Evolutionary conservation across 1,139 yeast genomes (phyloP), one percentile per base, ranked within the genome.

Genomic region (Sugiyamaella xylanicola): DNA sequence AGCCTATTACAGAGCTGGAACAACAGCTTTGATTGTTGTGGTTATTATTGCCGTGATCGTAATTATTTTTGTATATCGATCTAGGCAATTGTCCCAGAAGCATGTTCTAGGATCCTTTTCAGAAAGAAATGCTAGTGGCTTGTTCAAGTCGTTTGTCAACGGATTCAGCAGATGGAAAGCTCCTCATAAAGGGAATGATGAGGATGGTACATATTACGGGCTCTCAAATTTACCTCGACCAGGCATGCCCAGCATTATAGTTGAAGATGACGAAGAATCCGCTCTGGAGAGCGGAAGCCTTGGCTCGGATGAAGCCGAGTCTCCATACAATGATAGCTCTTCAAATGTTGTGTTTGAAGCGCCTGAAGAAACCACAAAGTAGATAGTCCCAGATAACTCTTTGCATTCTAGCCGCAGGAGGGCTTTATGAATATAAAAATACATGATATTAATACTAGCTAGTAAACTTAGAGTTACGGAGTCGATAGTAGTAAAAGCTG

Each of bases 1-100:
- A 42, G 76, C 77, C 0, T 74, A 74, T 58, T 71, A 68, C 61
- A 64, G 68, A 44, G 77, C 78, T 0, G 77, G 78, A 3, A 64
- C 63, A 8, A 63, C 67, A 2, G 77, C 77, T 0, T 65, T 75
- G 20, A 62, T 70, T 1, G 65, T 74, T 1, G 61, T 72, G 15
- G 48, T 74, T 1, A 59, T 69, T 3, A 56, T 67, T 0, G 58
- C 68, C 1, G 67, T 61, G 1, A 62, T 63, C 2, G 61, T 64
- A 21, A 25, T 32, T 11, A 16, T 37, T 1, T 64, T 71, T 27
- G 55, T 48, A 19, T 42, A 61, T 40, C 64, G 67, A 5, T 53
- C 54, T 1, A 55, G 52, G 22, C 56, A 51, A 5, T 47, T 44
- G 20, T 41, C 17, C 17, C 25, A 13, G 16, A 16, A 49, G 29